Evolutionary conservation across 1,284 basidiomycete species (phyloP), one percentile per base, ranked within the genome.

Genomic region (Pyrrhoderma noxium): DNA sequence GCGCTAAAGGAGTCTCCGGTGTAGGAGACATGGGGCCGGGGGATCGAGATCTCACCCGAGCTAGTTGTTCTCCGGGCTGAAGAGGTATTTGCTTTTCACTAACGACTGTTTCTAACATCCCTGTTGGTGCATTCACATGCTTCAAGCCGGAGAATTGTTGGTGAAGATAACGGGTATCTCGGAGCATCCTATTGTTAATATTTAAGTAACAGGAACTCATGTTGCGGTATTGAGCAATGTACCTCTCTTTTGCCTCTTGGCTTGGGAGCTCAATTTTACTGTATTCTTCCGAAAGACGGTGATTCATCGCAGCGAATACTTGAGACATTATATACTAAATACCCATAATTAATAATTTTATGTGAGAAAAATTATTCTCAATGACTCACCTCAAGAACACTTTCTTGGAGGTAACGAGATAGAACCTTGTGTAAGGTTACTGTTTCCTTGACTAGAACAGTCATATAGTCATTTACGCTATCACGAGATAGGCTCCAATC

Each of bases 361-460:
- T 44, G 41, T 25, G n/a, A 47, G 48, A 34, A 39, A 31, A 13
- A 8, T 27, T 8, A 34, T 37, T 19, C 22, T 18, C 23, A 8
- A 14, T 18, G 31, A 61, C 81, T 65, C 59, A 89, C 86, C 78
- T 93, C 89, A 43, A 95, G 88, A 13, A 90, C 79, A 19, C 77
- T 74, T 34, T 74, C 67, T 3, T 87, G 73, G 21, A 99, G 74
- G 67, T 97, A 99, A 54, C 94, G 88, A 48, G 88, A 90, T 45
- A 99, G 74, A 39, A 99, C 94, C 66, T 95, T 98, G 71, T 99
- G 92, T 46, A 99, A 75, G 22, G 93, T 97, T 50, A 91, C 85
- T 3, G 94, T 95, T 70, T 99, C 95, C 68, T 95, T 96, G 60
- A 93, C 83, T 35, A 99, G 75, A 56, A 93, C 75, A 58, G 93